A percentile compares a stretch with the other conserved stretches of the same genome.
These are phyloP conservation scores for Ustilaginoidea virens DNA, from an alignment of 2,329 filamentous ascomycete genomes.

Conservation along the genomic window DNA sequence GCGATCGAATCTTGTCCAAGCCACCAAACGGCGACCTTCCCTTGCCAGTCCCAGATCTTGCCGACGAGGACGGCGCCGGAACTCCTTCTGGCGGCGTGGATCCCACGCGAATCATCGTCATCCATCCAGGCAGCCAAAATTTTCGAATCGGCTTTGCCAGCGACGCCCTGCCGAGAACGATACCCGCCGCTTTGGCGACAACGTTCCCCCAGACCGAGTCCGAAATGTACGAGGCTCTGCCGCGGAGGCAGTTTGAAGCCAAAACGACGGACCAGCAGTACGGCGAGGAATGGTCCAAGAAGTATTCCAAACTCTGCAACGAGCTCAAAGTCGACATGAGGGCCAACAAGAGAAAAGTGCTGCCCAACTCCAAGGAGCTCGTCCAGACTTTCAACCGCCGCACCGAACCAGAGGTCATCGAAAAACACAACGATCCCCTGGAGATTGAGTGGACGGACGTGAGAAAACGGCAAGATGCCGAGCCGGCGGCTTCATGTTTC, in stretches of 20 bases:
- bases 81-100: conserved; percentile 46
- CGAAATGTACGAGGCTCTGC: conserved; percentile 67
- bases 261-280: conserved; percentile 63
- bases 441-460: conserved; percentile 94
- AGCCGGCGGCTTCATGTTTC: conserved; percentile 47
- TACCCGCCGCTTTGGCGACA: conserved; percentile 83
- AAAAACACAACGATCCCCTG: conserved; percentile 86
- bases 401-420: conserved; percentile 70
- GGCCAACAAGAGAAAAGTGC: conserved; percentile 80
- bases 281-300: conserved; percentile 63
- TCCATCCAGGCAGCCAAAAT: conserved; percentile 93
- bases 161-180: conserved; percentile 83
- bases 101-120: conserved; percentile 82
- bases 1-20: conserved; percentile 70
- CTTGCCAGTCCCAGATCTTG: conserved; percentile 42
- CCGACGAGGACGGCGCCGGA: conserved; percentile 39
- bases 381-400: conserved; percentile 89
- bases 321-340: conserved; percentile 87
- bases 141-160: conserved; percentile 88
- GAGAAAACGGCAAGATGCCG: conserved; percentile 46
- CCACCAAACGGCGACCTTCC: conserved; percentile 52
- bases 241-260: conserved; percentile 50
- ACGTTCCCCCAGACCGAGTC: conserved; percentile 67
- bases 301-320: conserved; percentile 67
- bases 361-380: conserved; percentile 95